phyloP scores from a whole-genome alignment of 23 red algal genomes.

The Agarophyton chilense region DNA sequence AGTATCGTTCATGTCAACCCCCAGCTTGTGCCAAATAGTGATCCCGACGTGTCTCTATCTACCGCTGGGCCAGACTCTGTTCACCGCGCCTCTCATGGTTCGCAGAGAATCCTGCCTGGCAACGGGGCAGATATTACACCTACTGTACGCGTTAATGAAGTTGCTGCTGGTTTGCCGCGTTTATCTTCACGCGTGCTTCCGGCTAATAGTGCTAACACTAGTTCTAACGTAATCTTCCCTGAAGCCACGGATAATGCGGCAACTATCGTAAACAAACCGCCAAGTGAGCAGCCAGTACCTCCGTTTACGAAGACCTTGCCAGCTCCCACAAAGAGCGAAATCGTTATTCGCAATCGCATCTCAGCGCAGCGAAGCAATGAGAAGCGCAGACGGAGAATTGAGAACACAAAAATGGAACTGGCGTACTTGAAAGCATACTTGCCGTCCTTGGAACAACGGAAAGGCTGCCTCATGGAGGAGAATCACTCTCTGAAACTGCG shows the following conservation, averaged over 20 bases:
- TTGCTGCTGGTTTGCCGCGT: background rate
- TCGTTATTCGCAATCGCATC: conserved; percentile 68
- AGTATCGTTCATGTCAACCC: conserved; percentile 11
- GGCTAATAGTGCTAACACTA: conserved; percentile 27
- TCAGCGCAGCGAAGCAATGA: conserved; percentile 71
- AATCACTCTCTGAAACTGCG: conserved; percentile 47
- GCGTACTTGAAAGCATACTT: conserved; percentile 59
- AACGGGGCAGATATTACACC: background rate
- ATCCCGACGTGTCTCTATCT: background rate
- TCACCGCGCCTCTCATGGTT: background rate
- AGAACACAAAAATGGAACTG: conserved; percentile 49
- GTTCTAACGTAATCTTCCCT: conserved; percentile 33
- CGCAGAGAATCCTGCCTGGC: conserved; percentile 5
- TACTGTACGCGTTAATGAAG: conserved; percentile 27
- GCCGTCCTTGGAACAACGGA: conserved; percentile 47
- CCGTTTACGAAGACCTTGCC: conserved; percentile 60
- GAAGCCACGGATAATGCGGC: conserved; percentile 7
- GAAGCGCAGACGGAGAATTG: conserved; percentile 56
- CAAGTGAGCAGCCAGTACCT: conserved; percentile 11
- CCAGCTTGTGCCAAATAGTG: background rate
- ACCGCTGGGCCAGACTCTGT: background rate
- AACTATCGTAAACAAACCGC: conserved; percentile 41
- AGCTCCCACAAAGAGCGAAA: conserved; percentile 70
- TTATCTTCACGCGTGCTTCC: conserved; percentile 1
- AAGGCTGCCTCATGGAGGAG: conserved; percentile 42